Evolutionary conservation across 1,284 basidiomycete species (phyloP), one percentile per base, ranked within the genome.

Genomic region (Veloboletus limbatus): DNA sequence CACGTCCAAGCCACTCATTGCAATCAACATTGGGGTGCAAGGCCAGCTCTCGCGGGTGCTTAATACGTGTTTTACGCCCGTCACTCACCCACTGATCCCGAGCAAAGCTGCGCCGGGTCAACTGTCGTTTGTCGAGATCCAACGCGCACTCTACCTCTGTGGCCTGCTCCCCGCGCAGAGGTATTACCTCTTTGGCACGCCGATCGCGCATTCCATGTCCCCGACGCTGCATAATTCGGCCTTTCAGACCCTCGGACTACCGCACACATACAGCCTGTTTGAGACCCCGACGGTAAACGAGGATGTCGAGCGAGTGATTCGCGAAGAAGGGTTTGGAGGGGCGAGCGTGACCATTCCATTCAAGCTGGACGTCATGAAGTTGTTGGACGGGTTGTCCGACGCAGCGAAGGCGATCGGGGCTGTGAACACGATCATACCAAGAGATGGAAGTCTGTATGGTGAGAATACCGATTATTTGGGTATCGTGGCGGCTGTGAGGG

Each of bases 391-490:
- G 34, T 70, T 97, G 28, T 89, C 92, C 0, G 79, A 82, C 3
- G 83, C 92, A 33, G 95, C 91, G 0, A 73, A 82, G 56, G 73
- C 78, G 4, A 93, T 97, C 48, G 94, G 94, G 1, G 94, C 94
- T 0, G 91, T 97, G 55, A 97, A 97, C 69, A 97, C 94, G 20
- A 79, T 97, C 62, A 77, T 94, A 17, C 85, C 88, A 5, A 43
- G 34, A 20, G 40, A 60, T 55, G 70, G 73, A 3, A 67, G 72
- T 20, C 72, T 97, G 24, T 72, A 80, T 40, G 94, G 95, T 2
- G 92, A 97, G 60, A 97, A 97, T 69, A 96, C 93, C 0, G 94
- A 97, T 63, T 97, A 92, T 85, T 68, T 88, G 40, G 94, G 91
- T 0, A 95, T 97, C 54, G 75, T 75, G 21, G 73, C 82, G 17